Base-by-base conservation (phyloP, 2,329 filamentous ascomycete species). In the Esteya vermicola region DNA sequence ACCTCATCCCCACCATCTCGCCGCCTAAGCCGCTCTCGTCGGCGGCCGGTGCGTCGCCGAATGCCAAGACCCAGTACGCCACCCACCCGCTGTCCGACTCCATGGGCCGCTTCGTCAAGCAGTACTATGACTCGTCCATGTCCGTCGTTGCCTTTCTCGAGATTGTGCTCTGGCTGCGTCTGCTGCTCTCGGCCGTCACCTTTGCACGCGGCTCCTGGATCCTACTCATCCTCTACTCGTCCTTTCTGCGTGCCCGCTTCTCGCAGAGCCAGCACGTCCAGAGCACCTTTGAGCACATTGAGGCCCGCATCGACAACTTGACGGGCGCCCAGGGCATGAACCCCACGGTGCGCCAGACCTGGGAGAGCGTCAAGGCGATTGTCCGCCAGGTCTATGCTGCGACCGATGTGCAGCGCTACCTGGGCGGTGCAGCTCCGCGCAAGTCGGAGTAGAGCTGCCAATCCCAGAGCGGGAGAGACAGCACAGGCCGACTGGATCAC, bases 61-160 rank as follows among this genome's bases (percentile, higher is more conserved):
- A 62, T 47, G 67, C 70, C 45, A 81, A 75, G 64, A 65, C 67
- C 26, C 70, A 71, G 45, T 59, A 56, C 45, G 58, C 61, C 25
- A 63, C 62, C 50, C 72, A 68, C 59, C 76, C 78, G 33, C 62
- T 86, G 42, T 79, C 83, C 40, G 86, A 95, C 46, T 74, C 70
- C 50, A 94, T 98, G 59, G 86, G 86, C 51, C 72, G 72, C 53
- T 98, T 98, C 54, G 86, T 98, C 60, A 96, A 96, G 77, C 77
- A 86, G 58, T 95, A 96, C 74, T 98, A 98, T 58, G 91, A 98
- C 59, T 66, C 75, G 45, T 93, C 85, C 61, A 98, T 98, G 91
- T 84, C 82, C 43, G 68, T 96, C 45, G 91, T 98, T 25, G 82
- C 89, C 28, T 67, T 70, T 35, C 82, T 98, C 43, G 91, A 98